Percentiles rank a stretch among this genome's conserved stretches.
Conservation (phyloP, 2,329 filamentous ascomycete species). For the Corinectria fuckeliana region DNA sequence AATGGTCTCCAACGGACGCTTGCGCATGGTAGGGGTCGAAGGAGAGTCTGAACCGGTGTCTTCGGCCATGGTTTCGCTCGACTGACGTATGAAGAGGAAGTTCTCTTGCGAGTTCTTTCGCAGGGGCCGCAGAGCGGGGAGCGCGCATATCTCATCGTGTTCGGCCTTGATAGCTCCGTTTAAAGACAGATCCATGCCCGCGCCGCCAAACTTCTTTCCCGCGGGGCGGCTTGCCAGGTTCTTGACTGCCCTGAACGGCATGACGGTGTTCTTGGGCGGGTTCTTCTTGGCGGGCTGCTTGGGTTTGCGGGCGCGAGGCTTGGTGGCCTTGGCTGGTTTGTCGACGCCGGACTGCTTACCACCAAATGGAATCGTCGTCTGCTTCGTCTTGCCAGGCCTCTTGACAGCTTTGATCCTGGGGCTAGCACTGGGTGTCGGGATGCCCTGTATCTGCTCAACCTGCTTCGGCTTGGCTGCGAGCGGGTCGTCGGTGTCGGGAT, state of each 20-base stretch:
- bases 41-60: slow-evolving; percentile 13
- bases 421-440: slow-evolving; percentile 65
- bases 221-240: slow-evolving; percentile 23
- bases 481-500: slow-evolving; percentile 28
- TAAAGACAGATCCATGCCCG: neutral
- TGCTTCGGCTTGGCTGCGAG: slow-evolving; percentile 47
- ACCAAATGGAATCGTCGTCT: slow-evolving; percentile 58
- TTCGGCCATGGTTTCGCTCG: slow-evolving; percentile 16
- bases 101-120: slow-evolving; percentile 24
- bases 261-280: slow-evolving; percentile 50
- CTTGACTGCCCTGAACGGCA: slow-evolving; percentile 41
- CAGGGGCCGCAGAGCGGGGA: slow-evolving; percentile 37
- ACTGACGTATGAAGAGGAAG: slow-evolving; percentile 23
- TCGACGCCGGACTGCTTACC: slow-evolving; percentile 24
- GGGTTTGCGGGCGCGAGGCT: slow-evolving; percentile 42
- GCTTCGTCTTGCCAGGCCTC: slow-evolving; percentile 52
- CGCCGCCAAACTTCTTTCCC: slow-evolving; percentile 27
- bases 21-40: slow-evolving; percentile 29
- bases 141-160: neutral
- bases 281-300: slow-evolving; percentile 47
- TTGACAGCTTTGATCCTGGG: slow-evolving; percentile 56
- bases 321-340: slow-evolving; percentile 28
- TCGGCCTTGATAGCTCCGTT: slow-evolving; percentile 11
- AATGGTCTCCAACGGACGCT: slow-evolving; percentile 46
- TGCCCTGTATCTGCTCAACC: slow-evolving; percentile 54